Base-by-base conservation (phyloP, 192 early-diverging fungal genomes). In the Pecoramyces ruminantium region DNA sequence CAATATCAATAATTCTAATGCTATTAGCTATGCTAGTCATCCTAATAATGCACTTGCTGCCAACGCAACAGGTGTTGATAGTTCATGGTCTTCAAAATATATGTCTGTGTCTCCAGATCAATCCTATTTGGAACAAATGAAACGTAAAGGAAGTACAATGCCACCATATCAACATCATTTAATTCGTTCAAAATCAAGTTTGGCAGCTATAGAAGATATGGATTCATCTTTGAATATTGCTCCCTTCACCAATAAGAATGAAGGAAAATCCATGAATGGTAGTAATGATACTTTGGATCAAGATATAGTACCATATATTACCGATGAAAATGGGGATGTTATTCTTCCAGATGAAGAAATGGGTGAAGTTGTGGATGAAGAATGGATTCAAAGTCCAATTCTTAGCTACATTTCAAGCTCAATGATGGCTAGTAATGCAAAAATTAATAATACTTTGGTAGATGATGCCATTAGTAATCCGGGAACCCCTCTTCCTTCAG, bases 261-360 rank as follows among this genome's bases (percentile, higher is more conserved):
- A 85, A 11, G 28, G 84, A 2, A 85, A 86, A 34, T 85, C 89
- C 51, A 83, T 82, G 1, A 80, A 79, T 29, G 79, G 84, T 42
- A 80, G 80, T 13, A 86, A 87, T 34, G 86, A 87, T 21, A 81
- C 88, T 3, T 30, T 90, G 15, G 90, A 91, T 79, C 90, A 88
- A 25, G 90, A 91, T 77, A 88, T 91, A n/a, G 90, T 86, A 15
- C 85, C 86, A 0, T 91, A 88, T 79, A 87, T 86, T 87, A 88
- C 85, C 0, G 90, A 92, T 28, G 91, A 92, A n/a, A 90, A 92
- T 29, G 87, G 87, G 25, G 86, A 88, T 29, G 82, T 51, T 79
- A 25, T 29, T 28, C 81, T 14, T 25, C 78, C 58, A 16, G 18
- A 84, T 78, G 80, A 88, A 29, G 86, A 87, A 51, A 8, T 80